Evolutionary conservation across 116 monocot genomes (phyloP), one percentile per base, ranked within the genome.

Genomic region (Dioscorea cayenensis): DNA sequence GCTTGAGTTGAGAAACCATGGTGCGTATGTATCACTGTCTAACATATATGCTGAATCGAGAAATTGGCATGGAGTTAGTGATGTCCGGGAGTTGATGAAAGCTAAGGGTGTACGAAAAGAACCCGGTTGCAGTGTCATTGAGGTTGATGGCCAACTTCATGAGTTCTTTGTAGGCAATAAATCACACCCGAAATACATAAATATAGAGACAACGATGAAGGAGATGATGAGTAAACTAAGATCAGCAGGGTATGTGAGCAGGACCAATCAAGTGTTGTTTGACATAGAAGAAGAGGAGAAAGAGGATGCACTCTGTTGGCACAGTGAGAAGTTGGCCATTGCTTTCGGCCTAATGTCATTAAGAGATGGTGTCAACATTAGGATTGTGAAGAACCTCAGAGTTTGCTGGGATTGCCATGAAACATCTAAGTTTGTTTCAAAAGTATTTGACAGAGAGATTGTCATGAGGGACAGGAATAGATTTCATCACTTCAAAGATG

Each of bases 261-360:
- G 60, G 73, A 90, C 82, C 6, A 32, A 90, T 25, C 81, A 82
- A 70, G 90, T 90, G 65, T 64, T 94, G 50, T 90, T 94, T 62
- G 88, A 94, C 66, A 79, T 94, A 10, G 88, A 94, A 70, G 94
- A 94, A 55, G 90, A 94, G 71, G 94, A 94, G 82, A 88, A 94
- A 64, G 86, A 84, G 78, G 80, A 80, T 78, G 84, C 85, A 22
- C 50, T 94, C 2, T 64, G 71, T 35, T 80, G 79, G 88, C 94
- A 90, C 19, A 90, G 90, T 69, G 88, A 94, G 88, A 87, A 88
- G 77, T 35, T 90, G 67, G 94, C 94, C 6, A 82, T 94, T 73
- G 94, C 94, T 7, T 84, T 84, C 43, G 91, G 90, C 66, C 75
- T 90, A 28, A 68, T 90, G 63, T 78, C 71, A 6, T 71, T 78